Base-by-base conservation (phyloP, 169 alveolate genomes). In the Prorocentrum cordatum region DNA sequence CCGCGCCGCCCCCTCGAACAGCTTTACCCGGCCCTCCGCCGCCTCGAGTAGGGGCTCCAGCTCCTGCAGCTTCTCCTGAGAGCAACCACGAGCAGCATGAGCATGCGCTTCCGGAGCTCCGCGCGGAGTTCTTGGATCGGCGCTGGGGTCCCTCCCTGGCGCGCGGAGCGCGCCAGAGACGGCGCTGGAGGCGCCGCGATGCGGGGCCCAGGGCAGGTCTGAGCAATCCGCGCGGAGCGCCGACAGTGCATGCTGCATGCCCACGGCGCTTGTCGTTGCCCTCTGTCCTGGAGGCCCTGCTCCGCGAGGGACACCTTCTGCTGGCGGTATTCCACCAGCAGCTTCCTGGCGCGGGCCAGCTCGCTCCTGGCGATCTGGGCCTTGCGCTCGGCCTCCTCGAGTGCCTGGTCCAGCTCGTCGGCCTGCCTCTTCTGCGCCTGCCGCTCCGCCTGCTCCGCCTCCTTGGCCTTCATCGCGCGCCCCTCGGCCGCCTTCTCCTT, bases 401-500 rank as follows among this genome's bases (percentile, higher is more conserved):
- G 62, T 2, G 88, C 54, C 5, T 77, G 42, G 24, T 26, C 39
- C 50, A 77, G 54, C 35, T 77, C 88, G 18, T 77, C 75, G 66
- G 32, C 50, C 36, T 77, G 88, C n/a, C 88, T 14, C 64, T 58
- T 66, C 64, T 77, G 54, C 20, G 88, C 88, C 64, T 59, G 33
- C 50, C 9, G 33, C 88, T 77, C 88, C 36, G 54, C 88, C 64
- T 77, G 54, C 88, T 77, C 88, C 24, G 88, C 88, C 31, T 77
- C 59, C 75, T 77, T 77, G 73, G 88, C n/a, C n/a, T n/a, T n/a
- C n/a, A n/a, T n/a, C n/a, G n/a, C n/a, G n/a, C n/a, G n/a, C n/a
- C n/a, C n/a, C n/a, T n/a, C n/a, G n/a, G n/a, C 88, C n/a, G 88
- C 88, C 32, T 77, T 77, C 26, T 59, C 88, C n/a, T 77, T 77